Evolutionary conservation across 2,329 filamentous ascomycete species (phyloP), one percentile per base, ranked within the genome.

Genomic region (Xylaria sp.): DNA sequence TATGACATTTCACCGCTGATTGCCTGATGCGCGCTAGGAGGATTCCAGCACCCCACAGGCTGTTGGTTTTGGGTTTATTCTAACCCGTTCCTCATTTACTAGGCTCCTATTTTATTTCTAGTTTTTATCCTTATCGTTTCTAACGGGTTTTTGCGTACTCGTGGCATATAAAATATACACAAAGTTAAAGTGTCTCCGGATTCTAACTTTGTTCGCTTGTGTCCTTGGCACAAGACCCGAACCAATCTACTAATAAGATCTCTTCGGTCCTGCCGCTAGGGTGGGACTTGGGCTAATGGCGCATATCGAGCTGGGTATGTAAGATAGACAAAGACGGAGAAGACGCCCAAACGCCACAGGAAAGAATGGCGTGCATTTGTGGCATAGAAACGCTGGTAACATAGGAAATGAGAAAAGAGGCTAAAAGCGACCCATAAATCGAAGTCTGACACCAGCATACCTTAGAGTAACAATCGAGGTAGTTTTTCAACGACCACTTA

Each of bases 401-500:
- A 7, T 36, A 36, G 33, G 9, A 9, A 36, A 28, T 28, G 28
- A 28, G 28, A 28, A 28, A 28, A 28, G 2, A 28, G 2, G 1
- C 33, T 36, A 36, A 36, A 10, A 36, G 39, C 3, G 39, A 43
- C 39, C 18, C 20, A 15, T 57, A 28, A 10, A n/a, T 43, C 12
- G 20, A 13, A 43, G 39, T 3, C 10, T 13, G 39, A 13, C 12
- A 23, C 54, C 3, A 25, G 8, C 15, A 1, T 31, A 31, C 28
- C 31, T 3, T 31, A 31, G 10, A 33, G 36, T 57, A 57, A 43
- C 36, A 25, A 25, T 43, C 36, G 23, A 43, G 10, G 10, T n/a
- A n/a, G 43, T 28, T 33, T 41, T 54, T 63, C 59, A 43, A 59
- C 36, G 36, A 28, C 36, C 41, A 41, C 59, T 36, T 20, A 54